A percentile compares a stretch with the other conserved stretches of the same genome.
Conservation (phyloP, 306 rosid genomes). For the Hippophae gyantsensis region DNA sequence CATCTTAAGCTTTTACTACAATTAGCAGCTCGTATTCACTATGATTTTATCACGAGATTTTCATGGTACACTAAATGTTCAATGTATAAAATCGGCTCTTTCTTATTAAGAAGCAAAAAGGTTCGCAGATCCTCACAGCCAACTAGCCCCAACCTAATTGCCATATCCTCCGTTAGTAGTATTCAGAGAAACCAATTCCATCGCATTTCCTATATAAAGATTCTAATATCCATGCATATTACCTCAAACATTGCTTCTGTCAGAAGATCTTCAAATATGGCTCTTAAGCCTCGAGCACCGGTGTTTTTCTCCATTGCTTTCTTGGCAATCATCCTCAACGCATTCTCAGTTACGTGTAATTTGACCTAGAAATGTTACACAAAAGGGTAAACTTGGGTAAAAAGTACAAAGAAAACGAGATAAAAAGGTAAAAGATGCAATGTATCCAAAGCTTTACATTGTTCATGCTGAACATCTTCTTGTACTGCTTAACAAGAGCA, state of each 20-base stretch:
- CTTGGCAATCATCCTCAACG: slow-evolving; percentile 54
- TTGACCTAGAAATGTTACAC: slow-evolving; percentile 36
- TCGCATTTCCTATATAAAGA: background rate
- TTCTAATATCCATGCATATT: slow-evolving; percentile 4
- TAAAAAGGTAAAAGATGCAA: slow-evolving; percentile 7
- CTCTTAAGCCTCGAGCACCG: slow-evolving; percentile 68
- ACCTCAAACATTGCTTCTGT: slow-evolving; percentile 75
- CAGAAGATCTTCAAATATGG: slow-evolving; percentile 53
- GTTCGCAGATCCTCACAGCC: too few relatives aligned
- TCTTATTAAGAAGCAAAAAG: too few relatives aligned
- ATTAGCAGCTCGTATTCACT: too few relatives aligned
- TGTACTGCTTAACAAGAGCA: slow-evolving; percentile 61
- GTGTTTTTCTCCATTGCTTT: slow-evolving; percentile 64
- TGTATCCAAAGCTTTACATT: slow-evolving; percentile 30
- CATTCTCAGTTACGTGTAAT: slow-evolving; percentile 45
- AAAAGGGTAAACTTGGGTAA: slow-evolving; percentile 11
- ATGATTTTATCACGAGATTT: too few relatives aligned
- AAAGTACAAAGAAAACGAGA: background rate
- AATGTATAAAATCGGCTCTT: too few relatives aligned
- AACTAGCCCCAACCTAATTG: too few relatives aligned
- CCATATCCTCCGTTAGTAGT: too few relatives aligned
- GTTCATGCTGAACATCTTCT: slow-evolving; percentile 67
- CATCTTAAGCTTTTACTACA: too few relatives aligned
- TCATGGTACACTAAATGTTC: too few relatives aligned
- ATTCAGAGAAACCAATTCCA: too few relatives aligned